Evolutionary conservation across 768 basidiomycete genomes (phyloP), one percentile per base, ranked within the genome.

Genomic region (Dentipellis fragilis): DNA sequence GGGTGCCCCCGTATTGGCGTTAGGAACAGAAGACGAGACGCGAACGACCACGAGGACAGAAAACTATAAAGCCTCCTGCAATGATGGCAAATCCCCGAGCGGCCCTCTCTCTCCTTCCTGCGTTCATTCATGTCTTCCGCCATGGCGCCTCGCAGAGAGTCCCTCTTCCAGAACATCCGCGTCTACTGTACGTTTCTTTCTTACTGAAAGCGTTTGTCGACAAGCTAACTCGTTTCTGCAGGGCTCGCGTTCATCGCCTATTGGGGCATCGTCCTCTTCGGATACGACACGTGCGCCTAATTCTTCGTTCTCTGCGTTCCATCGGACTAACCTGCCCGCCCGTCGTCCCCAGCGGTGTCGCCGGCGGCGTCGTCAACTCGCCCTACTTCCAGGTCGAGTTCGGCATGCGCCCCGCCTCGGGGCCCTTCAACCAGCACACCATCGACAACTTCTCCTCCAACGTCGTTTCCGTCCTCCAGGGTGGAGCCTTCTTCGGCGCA

Each of bases 401-500:
- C 63, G 80, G 80, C 14, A 72, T 87, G 52, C 66, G 72, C 51
- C 71, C 76, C 37, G 52, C 70, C 1, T 66, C 79, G 54, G 80
- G 80, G 21, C 63, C 62, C 1, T 65, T 67, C 42, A 68, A 83
- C 65, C 63, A 65, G 19, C 58, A 58, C 21, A 67, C 72, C 38
- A 61, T 68, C 17, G 77, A 85, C 55, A 71, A 74, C 4, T 73
- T 92, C n/a, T 84, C 84, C 0, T 85, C 86, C 45, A 90, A 88
- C 60, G 84, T 94, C 45, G 92, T 93, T 16, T 89, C 91, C 3
- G 87, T 93, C 4, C 75, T 93, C 10, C 91, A 93, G 65, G 88
- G 83, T 4, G 89, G 89, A 10, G 88, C 89, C 0, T 92, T 93
- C 76, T 93, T 93, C 64, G 92, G 91, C 56, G 88, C 90, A 12